These are phyloP conservation scores for Termitomyces titanicus DNA, from an alignment of 768 basidiomycete genomes.

Conservation along the genomic window DNA sequence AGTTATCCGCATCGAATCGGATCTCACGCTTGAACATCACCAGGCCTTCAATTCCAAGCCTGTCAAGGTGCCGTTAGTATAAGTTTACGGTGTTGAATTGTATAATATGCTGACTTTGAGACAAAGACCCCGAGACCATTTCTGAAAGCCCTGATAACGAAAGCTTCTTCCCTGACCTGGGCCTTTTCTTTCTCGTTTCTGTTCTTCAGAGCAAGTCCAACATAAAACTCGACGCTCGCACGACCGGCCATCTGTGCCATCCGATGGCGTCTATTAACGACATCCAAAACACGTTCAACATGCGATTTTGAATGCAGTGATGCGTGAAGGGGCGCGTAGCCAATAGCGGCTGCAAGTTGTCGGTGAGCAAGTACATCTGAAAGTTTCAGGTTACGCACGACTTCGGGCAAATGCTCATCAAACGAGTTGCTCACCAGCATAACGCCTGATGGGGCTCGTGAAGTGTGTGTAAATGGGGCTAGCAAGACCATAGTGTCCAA, in stretches of 20 bases:
- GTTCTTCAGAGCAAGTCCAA: slow-evolving; percentile 85
- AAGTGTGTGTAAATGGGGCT: slow-evolving; percentile 98
- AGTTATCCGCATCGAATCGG: slow-evolving; percentile 89
- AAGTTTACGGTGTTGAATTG: neutral
- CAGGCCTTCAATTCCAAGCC: slow-evolving; percentile 91
- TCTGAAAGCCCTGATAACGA: slow-evolving; percentile 89
- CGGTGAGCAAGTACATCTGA: slow-evolving; percentile 91
- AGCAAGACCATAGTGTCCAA: slow-evolving; percentile 97
- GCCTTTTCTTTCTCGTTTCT: slow-evolving; percentile 45
- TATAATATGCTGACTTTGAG: slow-evolving; percentile 61
- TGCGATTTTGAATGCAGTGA: slow-evolving; percentile 84
- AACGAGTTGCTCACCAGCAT: slow-evolving; percentile 63
- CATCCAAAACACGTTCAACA: slow-evolving; percentile 81
- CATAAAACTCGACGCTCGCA: slow-evolving; percentile 97
- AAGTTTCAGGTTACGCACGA: too few relatives aligned
- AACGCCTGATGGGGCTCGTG: slow-evolving; percentile 95
- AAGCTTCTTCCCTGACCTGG: slow-evolving; percentile 74
- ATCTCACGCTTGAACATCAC: slow-evolving; percentile 91
- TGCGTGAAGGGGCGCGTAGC: slow-evolving; percentile 77
- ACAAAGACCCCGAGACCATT: slow-evolving; percentile 98
- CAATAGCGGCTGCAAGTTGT: slow-evolving; percentile 88
- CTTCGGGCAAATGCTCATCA: neutral
- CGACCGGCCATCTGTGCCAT: slow-evolving; percentile 98
- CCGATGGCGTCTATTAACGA: slow-evolving; percentile 88
- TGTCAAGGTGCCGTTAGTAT: slow-evolving; percentile 24